Conservation (phyloP, 805 yeast genomes). For the Wickerhamiella slavikovae region DNA sequence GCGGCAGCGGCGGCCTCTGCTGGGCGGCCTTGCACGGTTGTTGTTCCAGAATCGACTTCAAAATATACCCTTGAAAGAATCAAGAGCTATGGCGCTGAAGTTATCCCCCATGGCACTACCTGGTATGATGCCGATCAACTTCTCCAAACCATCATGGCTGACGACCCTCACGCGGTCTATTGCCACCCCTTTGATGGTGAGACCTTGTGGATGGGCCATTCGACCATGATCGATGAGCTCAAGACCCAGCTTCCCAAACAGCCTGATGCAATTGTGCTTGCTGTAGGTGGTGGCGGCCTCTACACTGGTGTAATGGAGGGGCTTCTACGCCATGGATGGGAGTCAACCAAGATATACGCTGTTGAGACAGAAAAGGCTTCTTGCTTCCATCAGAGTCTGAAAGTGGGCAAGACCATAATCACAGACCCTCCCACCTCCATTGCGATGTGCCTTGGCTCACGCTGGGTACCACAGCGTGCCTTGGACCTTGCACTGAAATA, state of each 20-base stretch:
- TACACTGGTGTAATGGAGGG: conserved; percentile 69
- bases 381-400: conserved; percentile 27
- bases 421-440: conserved; percentile 27
- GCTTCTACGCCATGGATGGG: conserved; percentile 31
- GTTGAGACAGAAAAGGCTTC: conserved; percentile 28
- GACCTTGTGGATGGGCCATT: conserved; percentile 85
- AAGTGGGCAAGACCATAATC: conserved; percentile 24
- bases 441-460: conserved; percentile 47
- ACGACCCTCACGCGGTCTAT: conserved; percentile 69
- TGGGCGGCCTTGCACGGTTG: conserved; percentile 35
- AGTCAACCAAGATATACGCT: conserved; percentile 19
- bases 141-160: conserved; percentile 56
- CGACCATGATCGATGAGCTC: conserved; percentile 77
- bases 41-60: conserved; percentile 33
- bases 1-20: conserved; percentile 65
- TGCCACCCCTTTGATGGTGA: conserved; percentile 90
- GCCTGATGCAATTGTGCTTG: conserved; percentile 65
- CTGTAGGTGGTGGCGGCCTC: conserved; percentile 91
- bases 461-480: conserved; percentile 31
- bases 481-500: conserved; percentile 24
- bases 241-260: conserved; percentile 56
- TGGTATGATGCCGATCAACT: conserved; percentile 58
- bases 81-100: conserved; percentile 27
- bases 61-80: conserved; percentile 26
- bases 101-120: conserved; percentile 46